Conservation (phyloP, 805 yeast genomes). For the Starmerella powellii region DNA sequence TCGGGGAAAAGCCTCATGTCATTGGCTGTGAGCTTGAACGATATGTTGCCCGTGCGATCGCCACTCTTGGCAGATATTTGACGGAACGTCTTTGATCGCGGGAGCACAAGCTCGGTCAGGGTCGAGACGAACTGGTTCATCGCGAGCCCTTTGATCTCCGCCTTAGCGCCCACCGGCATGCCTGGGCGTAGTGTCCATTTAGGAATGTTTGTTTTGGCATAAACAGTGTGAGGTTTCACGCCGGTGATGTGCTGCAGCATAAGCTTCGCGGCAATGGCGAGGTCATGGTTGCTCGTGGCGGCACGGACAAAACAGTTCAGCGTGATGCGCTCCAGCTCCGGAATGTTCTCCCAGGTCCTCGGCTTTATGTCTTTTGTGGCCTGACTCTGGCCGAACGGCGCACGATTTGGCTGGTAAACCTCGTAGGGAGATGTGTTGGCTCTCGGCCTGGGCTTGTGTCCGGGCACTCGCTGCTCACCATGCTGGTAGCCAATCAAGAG, state of each 20-base stretch:
- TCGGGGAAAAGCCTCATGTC: constrained; percentile 83
- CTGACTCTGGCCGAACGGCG: constrained; percentile 63
- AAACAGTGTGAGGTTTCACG: constrained; percentile 60
- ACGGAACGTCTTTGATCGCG: constrained; percentile 75
- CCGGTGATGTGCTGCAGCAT: constrained; percentile 94
- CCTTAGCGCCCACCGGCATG: constrained; percentile 82
- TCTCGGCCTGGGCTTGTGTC: constrained; percentile 72
- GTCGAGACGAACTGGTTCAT: constrained; percentile 80
- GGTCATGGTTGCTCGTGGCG: constrained; percentile 49
- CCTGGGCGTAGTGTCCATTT: constrained; percentile 82
- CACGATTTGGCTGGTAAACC: constrained; percentile 62
- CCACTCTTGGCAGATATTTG: constrained; percentile 72
- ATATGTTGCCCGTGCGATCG: constrained; percentile 71
- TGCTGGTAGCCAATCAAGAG: constrained; percentile 68
- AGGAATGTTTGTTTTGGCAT: constrained; percentile 67
- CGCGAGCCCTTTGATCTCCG: constrained; percentile 61
- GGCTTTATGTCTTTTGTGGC: constrained; percentile 65
- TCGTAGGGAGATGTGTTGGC: constrained; percentile 81
- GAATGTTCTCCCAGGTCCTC: constrained; percentile 56
- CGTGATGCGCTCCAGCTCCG: constrained; percentile 53
- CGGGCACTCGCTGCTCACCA: constrained; percentile 33
- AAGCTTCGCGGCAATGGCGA: constrained; percentile 61
- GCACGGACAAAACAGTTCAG: constrained; percentile 65
- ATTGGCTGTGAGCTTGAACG: constrained; percentile 69
- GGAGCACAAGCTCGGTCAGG: constrained; percentile 81